Base-by-base conservation (phyloP, 2,329 filamentous ascomycete genomes). In the Metarhizium sp. region DNA sequence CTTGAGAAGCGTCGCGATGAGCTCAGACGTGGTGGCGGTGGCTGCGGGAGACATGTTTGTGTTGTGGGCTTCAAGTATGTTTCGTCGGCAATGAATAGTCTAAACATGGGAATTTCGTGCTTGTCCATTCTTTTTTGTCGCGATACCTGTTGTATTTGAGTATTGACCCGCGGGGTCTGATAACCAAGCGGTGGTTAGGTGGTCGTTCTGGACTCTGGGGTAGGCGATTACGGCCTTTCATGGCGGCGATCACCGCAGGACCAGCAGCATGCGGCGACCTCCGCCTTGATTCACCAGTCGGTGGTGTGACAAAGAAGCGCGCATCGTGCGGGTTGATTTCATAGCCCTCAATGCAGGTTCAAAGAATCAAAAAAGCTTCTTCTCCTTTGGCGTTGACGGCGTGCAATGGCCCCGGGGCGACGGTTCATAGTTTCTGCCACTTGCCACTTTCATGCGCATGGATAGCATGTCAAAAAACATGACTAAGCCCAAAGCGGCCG, bases 1-100 rank as follows among this genome's bases (percentile, higher is more conserved):
- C 32, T 61, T 57, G 42, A 80, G 72, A 25, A 79, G 66, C 5
- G 70, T 64, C 4, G 64, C 61, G 13, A 79, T 65, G 7, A 78
- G 56, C 6, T 62, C 58, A 7, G 49, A 30, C 13, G 50, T 25
- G 25, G 25, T 25, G 25, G 25, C 38, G 4, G 45, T 38, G 18
- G 50, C 11, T 2, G 38, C 30, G 50, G 40, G 14, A 6, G 50
- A 43, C 38, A 50, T 52, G 6, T 25, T 52, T 25, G 25, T 1
- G 25, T 4, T 4, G 25, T 25, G 25, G 25, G 4, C 25, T 25
- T 4, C 25, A 25, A 25, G 25, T 25, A 25, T 4, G 25, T 25
- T 25, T 25, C 25, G 25, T 25, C 25, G 25, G 25, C 25, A 25
- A 3, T 25, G 25, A 25, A 25, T 25, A 25, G 25, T 25, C 1